Conservation (phyloP, 331 rosid species). For the Spiraea crenata region DNA sequence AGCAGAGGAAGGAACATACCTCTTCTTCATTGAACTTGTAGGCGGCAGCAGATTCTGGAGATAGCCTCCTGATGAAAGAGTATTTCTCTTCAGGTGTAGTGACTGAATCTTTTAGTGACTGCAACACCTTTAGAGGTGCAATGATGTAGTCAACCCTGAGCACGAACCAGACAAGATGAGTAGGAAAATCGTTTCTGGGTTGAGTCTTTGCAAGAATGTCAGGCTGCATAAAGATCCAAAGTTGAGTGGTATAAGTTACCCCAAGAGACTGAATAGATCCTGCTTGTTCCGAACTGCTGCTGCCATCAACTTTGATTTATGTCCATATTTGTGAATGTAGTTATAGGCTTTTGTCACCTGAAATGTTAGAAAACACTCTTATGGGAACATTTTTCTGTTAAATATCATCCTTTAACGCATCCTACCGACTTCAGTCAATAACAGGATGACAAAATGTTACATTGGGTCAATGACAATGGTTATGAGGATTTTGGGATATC, state of each 20-base stretch:
- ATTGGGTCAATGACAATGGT: slow-evolving; percentile 1
- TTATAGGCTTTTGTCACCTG: slow-evolving; percentile 89
- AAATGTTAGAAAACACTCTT: slow-evolving; percentile 14
- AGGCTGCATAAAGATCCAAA: slow-evolving; percentile 17
- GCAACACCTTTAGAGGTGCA: slow-evolving; percentile 89
- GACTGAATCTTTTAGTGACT: slow-evolving; percentile 84
- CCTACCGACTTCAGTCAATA: background rate
- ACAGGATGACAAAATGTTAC: background rate
- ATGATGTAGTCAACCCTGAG: slow-evolving; percentile 90
- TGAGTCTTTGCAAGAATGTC: slow-evolving; percentile 22
- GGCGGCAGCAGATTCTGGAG: slow-evolving; percentile 72
- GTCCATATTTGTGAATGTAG: slow-evolving; percentile 91
- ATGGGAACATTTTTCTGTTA: slow-evolving; percentile 3
- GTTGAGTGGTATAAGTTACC: slow-evolving; percentile 46
- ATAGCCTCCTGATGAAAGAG: slow-evolving; percentile 76
- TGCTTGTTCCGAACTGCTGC: slow-evolving; percentile 98
- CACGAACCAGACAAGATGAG: slow-evolving; percentile 18
- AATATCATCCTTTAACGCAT: background rate
- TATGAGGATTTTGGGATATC: slow-evolving; percentile 5
- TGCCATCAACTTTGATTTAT: slow-evolving; percentile 94
- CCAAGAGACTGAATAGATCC: slow-evolving; percentile 88
- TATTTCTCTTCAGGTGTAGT: slow-evolving; percentile 77
- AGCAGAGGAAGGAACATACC: slow-evolving; percentile 46
- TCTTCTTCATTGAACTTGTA: slow-evolving; percentile 68
- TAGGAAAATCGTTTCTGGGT: slow-evolving; percentile 15